Evolutionary conservation across 371 early-diverging fungal genomes (phyloP).

Genomic region (Fennellomyces sp.): DNA sequence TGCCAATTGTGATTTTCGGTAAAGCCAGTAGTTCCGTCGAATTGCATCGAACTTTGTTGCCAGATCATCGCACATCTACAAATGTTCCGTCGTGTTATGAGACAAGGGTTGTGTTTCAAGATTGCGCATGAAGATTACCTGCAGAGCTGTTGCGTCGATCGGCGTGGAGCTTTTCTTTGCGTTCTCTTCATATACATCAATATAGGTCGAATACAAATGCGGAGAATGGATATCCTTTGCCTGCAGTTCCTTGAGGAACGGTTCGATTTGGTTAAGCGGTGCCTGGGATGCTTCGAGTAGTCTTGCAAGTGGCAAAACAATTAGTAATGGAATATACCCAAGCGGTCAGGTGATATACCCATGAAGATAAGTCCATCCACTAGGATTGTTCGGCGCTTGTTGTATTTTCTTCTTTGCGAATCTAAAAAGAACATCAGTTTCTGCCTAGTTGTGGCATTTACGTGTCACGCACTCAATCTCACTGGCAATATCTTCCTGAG

Average conservation of each 20-base stretch:
- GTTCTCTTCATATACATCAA: conserved; percentile 72
- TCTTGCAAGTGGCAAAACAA: conserved; percentile 19
- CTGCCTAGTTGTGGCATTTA: too few species aligned
- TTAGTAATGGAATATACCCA: not conserved
- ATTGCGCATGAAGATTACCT: conserved; percentile 28
- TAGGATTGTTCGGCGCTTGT: conserved; percentile 86
- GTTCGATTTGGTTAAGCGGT: conserved; percentile 41
- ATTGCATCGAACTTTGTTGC: conserved; percentile 68
- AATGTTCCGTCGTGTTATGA: not conserved
- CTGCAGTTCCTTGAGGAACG: conserved; percentile 48
- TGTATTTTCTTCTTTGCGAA: conserved; percentile 71
- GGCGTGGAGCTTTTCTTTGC: conserved; percentile 36
- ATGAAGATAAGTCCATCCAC: conserved; percentile 86
- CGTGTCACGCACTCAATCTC: conserved; percentile 67
- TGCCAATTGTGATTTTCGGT: conserved; percentile 53
- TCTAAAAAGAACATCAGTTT: too few species aligned
- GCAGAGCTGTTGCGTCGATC: conserved; percentile 41
- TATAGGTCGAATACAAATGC: conserved; percentile 59
- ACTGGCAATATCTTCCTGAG: conserved; percentile 40
- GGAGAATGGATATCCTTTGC: conserved; percentile 52
- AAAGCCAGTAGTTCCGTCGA: conserved; percentile 77
- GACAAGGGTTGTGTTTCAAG: too few species aligned
- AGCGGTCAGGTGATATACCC: conserved; percentile 48
- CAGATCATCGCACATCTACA: conserved; percentile 57
- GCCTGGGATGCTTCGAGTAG: conserved; percentile 45